Evolutionary conservation across 176 grass and related monocot genomes (phyloP).

Genomic region (Bonia amplexicaulis): DNA sequence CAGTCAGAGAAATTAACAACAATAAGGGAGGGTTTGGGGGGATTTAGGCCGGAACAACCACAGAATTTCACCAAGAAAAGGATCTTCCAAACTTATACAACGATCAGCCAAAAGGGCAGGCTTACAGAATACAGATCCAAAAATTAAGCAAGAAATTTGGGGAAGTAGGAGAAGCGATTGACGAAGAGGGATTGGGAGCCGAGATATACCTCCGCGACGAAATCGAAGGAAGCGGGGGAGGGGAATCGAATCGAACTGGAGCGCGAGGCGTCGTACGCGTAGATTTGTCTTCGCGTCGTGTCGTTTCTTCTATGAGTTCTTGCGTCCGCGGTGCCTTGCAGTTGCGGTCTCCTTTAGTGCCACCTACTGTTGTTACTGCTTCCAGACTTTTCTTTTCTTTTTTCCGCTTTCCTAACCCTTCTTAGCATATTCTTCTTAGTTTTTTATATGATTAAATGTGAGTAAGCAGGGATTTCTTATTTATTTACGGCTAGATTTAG

Average conservation of each 20-base stretch:
- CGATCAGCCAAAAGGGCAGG: background rate
- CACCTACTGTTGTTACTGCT: too few species aligned
- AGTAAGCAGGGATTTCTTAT: background rate
- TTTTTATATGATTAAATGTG: background rate
- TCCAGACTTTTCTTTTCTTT: background rate
- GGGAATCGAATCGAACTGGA: conserved; percentile 23
- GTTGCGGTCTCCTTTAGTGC: conserved; percentile 11
- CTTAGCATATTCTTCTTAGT: background rate
- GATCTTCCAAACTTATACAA: background rate
- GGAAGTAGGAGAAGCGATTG: background rate
- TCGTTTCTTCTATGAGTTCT: conserved; percentile 3
- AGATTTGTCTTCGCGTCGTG: conserved; percentile 19
- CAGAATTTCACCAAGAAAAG: background rate
- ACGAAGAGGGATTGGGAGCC: background rate
- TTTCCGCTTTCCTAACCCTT: background rate
- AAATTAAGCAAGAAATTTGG: background rate
- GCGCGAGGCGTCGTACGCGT: conserved; percentile 1
- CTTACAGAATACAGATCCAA: background rate
- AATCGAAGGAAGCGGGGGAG: background rate
- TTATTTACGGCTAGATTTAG: background rate
- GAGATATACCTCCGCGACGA: conserved; percentile 9
- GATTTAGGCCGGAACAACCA: background rate
- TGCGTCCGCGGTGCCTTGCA: conserved; percentile 25
- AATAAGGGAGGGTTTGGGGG: background rate
- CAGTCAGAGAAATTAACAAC: background rate